Evolutionary conservation across 2,329 filamentous ascomycete species (phyloP), one percentile per base, ranked within the genome.

Genomic region (Paecilomyces variotii): DNA sequence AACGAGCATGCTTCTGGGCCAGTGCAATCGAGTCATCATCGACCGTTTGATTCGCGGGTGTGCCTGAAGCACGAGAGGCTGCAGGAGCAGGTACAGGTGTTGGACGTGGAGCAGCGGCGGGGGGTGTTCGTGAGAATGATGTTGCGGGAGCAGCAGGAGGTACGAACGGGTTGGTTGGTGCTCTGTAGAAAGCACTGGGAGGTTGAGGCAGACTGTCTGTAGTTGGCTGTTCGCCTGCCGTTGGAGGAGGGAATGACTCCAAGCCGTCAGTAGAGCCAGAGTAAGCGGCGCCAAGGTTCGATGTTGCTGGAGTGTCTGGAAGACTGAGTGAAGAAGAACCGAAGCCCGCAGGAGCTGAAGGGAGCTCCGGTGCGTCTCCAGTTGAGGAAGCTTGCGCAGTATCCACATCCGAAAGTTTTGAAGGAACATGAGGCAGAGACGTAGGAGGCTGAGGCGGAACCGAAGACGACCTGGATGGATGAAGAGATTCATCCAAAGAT

Each of bases 1-100:
- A 99, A 68, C 91, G 91, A 1, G 93, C 92, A 76, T 97, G 94
- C 72, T 97, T 99, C 72, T 96, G 91, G 3, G 94, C 93, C 66
- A 87, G 83, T 35, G 84, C 79, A 35, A 97, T 87, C 0, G 88
- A 80, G 60, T 91, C 87, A 62, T 96, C 90, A 10, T 88, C 82
- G 4, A 79, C 66, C 4, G 68, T 66, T n/a, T 73, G 70, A 19
- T 70, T 63, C 10, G 59, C 55, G 14, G 64, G 64, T 35, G 69
- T 63, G 49, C 61, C 62, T 11, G 66, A 60, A 32, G 57, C 34
- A 14, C 39, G n/a, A 3, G 39, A 19, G 4, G 65, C 60, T 55
- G 61, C 56, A 14, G 64, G 63, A 45, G 55, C 61, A 54, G 49
- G 62, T 35, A 61, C 62, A 62, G 10, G 62, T 57, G 55, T 14